phyloP scores from a whole-genome alignment of 768 basidiomycete genomes.

The Suillus variegatus region DNA sequence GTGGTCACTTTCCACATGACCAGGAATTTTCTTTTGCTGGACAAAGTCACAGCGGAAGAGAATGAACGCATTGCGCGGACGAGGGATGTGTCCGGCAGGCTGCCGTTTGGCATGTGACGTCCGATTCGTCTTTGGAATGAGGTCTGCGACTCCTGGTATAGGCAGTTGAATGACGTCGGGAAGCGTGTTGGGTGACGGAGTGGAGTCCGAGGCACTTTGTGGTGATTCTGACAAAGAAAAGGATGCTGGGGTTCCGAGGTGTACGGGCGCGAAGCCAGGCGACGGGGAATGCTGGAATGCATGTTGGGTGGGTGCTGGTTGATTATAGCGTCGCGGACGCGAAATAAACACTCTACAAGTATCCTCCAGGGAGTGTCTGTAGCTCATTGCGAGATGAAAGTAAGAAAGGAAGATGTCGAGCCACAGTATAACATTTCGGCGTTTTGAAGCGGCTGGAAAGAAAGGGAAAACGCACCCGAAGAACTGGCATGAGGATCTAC shows the following conservation, averaged over 20 bases:
- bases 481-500: slow-evolving; percentile 10
- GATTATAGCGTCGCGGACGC: slow-evolving; percentile 13
- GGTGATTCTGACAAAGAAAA: background rate
- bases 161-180: slow-evolving; percentile 6
- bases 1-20: slow-evolving; percentile 60
- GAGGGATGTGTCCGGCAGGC: slow-evolving; percentile 59
- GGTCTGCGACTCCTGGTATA: slow-evolving; percentile 12
- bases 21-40: slow-evolving; percentile 57
- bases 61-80: slow-evolving; percentile 79
- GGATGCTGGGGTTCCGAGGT: background rate
- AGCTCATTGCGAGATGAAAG: slow-evolving; percentile 24
- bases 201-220: background rate
- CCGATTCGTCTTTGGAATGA: slow-evolving; percentile 20
- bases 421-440: background rate
- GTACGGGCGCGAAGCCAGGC: background rate
- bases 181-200: background rate
- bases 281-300: slow-evolving; percentile 7
- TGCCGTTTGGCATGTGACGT: slow-evolving; percentile 54
- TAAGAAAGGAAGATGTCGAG: slow-evolving; percentile 11
- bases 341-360: slow-evolving; percentile 31
- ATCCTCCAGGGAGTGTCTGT: slow-evolving; percentile 32
- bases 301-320: slow-evolving; percentile 6
- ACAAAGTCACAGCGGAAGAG: slow-evolving; percentile 77
- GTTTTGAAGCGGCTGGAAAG: slow-evolving; percentile 13
- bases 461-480: slow-evolving; percentile 18